Conservation (phyloP, 352 stramenopile genomes). For the Phytophthora pistaciae region DNA sequence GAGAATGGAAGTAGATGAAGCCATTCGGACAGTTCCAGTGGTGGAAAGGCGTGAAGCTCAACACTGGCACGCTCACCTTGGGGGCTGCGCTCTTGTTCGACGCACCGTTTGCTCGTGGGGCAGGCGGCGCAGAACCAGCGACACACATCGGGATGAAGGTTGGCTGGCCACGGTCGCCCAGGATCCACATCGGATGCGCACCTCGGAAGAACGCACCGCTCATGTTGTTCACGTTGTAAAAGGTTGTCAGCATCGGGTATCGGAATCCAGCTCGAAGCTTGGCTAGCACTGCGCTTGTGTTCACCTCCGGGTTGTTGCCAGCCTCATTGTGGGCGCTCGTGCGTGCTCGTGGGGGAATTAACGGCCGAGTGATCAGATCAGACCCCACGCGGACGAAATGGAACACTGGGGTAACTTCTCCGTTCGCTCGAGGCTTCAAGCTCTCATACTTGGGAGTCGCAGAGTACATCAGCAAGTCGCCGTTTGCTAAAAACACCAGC, state of each 20-base stretch:
- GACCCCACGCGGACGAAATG: constrained; percentile 75
- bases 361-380: constrained; percentile 83
- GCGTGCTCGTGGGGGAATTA: constrained; percentile 69
- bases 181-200: constrained; percentile 85
- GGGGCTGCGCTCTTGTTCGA: constrained; percentile 35
- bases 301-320: constrained; percentile 62
- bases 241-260: constrained; percentile 88
- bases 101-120: constrained; percentile 25
- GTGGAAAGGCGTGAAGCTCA: constrained; percentile 89
- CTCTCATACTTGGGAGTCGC: constrained; percentile 59
- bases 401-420: constrained; percentile 39
- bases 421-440: constrained; percentile 30
- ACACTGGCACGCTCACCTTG: constrained; percentile 75
- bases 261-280: constrained; percentile 84
- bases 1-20: constrained; percentile 91
- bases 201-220: constrained; percentile 88
- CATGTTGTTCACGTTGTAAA: constrained; percentile 88
- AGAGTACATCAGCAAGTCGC: constrained; percentile 84
- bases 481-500: constrained; percentile 87
- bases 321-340: constrained; percentile 57
- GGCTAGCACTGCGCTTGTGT: constrained; percentile 70
- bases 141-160: constrained; percentile 85
- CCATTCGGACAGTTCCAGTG: constrained; percentile 91
- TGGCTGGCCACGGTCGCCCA: constrained; percentile 71
- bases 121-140: constrained; percentile 30